phyloP scores from a whole-genome alignment of 768 basidiomycete genomes.

The Mycena indigotica region DNA sequence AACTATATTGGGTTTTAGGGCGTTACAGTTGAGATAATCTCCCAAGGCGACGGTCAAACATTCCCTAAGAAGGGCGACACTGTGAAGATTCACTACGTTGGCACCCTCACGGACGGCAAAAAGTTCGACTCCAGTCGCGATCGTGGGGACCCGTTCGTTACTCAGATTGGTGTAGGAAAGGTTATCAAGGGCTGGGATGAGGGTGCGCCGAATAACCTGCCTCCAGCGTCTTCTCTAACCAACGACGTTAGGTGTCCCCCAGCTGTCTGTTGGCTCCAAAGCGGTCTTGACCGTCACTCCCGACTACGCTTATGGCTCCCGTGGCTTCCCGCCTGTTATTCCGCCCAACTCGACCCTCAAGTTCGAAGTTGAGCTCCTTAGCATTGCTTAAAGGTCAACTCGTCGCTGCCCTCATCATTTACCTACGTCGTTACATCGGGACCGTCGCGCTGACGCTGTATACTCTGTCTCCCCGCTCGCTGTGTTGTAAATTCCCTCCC shows the following conservation, averaged over 20 bases:
- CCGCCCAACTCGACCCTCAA: constrained; percentile 72
- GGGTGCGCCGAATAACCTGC: constrained; percentile 46
- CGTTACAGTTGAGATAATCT: constrained; percentile 62
- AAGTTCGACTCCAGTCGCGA: constrained; percentile 78
- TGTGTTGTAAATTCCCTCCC: neutral
- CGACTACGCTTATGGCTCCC: constrained; percentile 76
- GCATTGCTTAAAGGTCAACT: constrained; percentile 61
- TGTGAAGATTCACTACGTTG: constrained; percentile 80
- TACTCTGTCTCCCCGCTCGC: neutral
- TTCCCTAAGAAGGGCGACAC: constrained; percentile 73
- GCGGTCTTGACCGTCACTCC: constrained; percentile 65
- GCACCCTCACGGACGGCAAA: constrained; percentile 62
- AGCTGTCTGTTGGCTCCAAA: constrained; percentile 77
- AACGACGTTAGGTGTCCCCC: constrained; percentile 61
- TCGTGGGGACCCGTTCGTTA: constrained; percentile 69
- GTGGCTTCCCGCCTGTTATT: constrained; percentile 80
- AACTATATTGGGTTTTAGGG: constrained; percentile 49
- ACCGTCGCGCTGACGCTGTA: neutral
- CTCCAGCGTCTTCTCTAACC: constrained; percentile 16
- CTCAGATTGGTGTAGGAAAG: constrained; percentile 74
- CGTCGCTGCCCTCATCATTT: neutral
- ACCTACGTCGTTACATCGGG: neutral
- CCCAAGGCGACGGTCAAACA: constrained; percentile 60
- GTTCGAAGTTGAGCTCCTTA: constrained; percentile 83
- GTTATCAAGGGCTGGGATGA: constrained; percentile 94